Percentiles rank a stretch among this genome's conserved stretches.
Conservation (phyloP, 257 asterid genomes). For the Nicotiana benthamiana region DNA sequence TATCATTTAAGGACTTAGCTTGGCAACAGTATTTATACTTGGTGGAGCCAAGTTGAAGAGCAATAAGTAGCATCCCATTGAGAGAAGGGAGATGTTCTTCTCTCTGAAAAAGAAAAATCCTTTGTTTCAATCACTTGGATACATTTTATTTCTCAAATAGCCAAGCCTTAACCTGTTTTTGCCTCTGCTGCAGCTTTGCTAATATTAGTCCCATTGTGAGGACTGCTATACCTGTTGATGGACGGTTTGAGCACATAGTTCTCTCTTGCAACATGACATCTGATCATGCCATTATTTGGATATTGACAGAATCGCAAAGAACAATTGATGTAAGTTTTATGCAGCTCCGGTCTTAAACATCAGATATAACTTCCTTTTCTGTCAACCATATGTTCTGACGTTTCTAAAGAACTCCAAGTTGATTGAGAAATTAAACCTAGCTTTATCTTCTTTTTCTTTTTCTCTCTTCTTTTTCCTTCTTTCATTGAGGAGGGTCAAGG, state of each 20-base stretch:
- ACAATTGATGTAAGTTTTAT: constrained; percentile 63
- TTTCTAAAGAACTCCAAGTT: neutral
- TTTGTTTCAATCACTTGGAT: neutral
- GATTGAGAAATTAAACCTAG: neutral
- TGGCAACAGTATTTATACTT: neutral
- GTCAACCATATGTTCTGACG: neutral
- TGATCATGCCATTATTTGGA: constrained; percentile 73
- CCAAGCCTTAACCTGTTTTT: neutral
- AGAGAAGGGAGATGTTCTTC: neutral
- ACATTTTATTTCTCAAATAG: neutral
- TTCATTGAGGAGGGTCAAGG: neutral
- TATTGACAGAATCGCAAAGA: constrained; percentile 64
- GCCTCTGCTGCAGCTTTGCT: constrained; percentile 47
- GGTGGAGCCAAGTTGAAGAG: constrained; percentile 1
- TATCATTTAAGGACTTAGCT: neutral
- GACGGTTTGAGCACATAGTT: constrained; percentile 94
- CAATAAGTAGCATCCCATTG: neutral
- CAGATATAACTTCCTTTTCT: neutral
- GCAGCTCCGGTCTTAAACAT: neutral
- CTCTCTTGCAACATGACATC: constrained; percentile 79
- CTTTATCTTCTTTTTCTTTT: neutral
- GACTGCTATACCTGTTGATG: constrained; percentile 97
- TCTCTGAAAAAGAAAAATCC: neutral
- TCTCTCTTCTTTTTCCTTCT: neutral
- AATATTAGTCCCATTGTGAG: constrained; percentile 59